Base-by-base conservation (phyloP, 768 basidiomycete genomes). In the Polyporus arcularius region DNA sequence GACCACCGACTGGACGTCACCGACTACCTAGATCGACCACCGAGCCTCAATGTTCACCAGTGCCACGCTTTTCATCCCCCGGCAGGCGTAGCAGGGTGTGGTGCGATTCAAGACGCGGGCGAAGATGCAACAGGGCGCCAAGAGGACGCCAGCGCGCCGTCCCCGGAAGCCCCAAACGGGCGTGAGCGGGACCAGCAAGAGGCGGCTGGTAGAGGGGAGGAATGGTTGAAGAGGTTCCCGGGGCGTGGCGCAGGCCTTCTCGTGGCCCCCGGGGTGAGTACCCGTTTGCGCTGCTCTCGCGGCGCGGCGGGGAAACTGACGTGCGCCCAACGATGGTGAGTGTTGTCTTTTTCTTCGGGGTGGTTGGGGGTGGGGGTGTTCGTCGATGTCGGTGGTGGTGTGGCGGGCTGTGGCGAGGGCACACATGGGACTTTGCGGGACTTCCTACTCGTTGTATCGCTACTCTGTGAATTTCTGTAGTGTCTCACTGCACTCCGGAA, bases 191-290 rank as follows among this genome's bases (percentile, higher is more conserved):
- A 48, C 50, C 49, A n/a, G 32, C 48, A 56, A 61, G 32, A 35
- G n/a, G 60, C 55, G 60, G 39, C 8, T 15, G 55, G 60, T 49
- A 61, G 60, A 58, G 55, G 60, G 54, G 53, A 31, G 53, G 49
- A 35, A 41, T 61, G 55, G 60, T 21, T 45, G 42, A 53, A 35
- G 50, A 57, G 50, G 60, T 30, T 58, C 60, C 60, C 55, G 60
- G 60, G 55, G 60, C 50, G 42, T 43, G 55, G 60, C 50, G 60
- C 60, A 61, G 60, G 55, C 60, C 60, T 61, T 61, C 60, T 56
- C 60, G 60, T 43, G 60, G 60, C 55, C 60, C 55, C 60, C 55
- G 60, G 60, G 60, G 60, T 61, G 60, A 61, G 60, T 61, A 61
- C 60, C 38, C 43, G 55, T 35, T 46, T 40, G 28, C 49, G 60